Conservation (phyloP, 129 eudicot species). For the Heracleum sosnowskyi region DNA sequence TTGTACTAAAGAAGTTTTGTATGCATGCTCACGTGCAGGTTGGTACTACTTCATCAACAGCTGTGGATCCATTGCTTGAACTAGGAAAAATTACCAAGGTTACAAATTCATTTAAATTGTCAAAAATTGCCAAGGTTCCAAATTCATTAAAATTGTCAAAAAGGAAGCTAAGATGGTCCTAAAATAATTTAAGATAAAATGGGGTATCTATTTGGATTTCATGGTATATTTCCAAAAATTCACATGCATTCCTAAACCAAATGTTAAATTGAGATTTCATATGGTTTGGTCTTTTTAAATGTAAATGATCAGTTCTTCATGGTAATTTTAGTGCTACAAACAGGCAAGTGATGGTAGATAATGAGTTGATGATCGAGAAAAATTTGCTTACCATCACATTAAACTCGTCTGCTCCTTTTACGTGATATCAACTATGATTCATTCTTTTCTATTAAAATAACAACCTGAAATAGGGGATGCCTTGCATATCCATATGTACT, state of each 20-base stretch:
- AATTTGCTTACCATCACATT: background rate
- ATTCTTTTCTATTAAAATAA: background rate
- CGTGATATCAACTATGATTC: background rate
- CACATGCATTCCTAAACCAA: background rate
- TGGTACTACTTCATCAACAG: conserved; percentile 93
- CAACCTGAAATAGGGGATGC: background rate
- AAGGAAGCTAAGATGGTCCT: background rate
- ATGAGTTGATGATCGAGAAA: background rate
- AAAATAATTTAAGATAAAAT: too few species aligned
- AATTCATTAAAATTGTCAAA: background rate
- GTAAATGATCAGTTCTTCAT: background rate
- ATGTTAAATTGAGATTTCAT: background rate
- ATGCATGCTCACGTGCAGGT: conserved; percentile 35
- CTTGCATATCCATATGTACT: background rate
- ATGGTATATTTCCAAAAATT: background rate
- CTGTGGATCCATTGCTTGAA: conserved; percentile 82
- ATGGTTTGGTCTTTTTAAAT: background rate
- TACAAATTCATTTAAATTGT: background rate
- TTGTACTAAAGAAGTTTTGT: background rate
- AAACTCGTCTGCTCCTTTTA: background rate
- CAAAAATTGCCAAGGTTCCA: conserved; percentile 46
- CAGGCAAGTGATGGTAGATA: background rate
- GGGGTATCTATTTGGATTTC: background rate
- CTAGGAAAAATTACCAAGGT: conserved; percentile 82
- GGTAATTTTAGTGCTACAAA: background rate